Conservation (phyloP, 1,284 basidiomycete species). For the Ustilago curta region DNA sequence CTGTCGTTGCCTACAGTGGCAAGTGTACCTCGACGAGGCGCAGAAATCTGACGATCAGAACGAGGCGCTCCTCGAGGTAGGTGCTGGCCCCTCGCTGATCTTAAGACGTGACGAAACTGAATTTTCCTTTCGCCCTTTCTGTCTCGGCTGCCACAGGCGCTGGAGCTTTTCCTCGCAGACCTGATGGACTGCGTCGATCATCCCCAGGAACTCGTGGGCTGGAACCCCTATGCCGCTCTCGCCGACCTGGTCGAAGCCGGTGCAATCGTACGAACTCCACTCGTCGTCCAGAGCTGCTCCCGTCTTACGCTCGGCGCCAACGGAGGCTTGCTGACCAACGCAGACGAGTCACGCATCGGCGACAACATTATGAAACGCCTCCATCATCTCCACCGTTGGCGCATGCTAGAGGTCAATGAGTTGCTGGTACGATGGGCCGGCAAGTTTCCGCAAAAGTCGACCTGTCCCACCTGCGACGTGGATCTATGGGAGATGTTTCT, state of each 20-base stretch:
- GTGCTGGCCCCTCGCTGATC: too few relatives aligned
- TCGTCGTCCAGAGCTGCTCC: slow-evolving; percentile 12
- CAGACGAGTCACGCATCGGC: slow-evolving; percentile 18
- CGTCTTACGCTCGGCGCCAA: slow-evolving; percentile 29
- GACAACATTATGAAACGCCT: neutral
- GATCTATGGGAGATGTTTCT: slow-evolving; percentile 37
- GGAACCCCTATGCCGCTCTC: slow-evolving; percentile 27
- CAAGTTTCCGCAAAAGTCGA: slow-evolving; percentile 24
- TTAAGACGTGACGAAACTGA: too few relatives aligned
- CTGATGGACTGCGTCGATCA: slow-evolving; percentile 46
- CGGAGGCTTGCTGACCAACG: neutral
- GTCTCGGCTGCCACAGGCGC: neutral
- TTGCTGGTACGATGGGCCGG: slow-evolving; percentile 11
- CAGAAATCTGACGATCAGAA: neutral
- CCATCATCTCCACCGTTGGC: neutral
- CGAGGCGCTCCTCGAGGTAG: slow-evolving; percentile 1
- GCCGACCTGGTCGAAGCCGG: slow-evolving; percentile 31
- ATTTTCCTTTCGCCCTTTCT: too few relatives aligned
- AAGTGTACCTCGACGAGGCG: neutral
- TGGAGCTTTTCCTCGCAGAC: slow-evolving; percentile 17
- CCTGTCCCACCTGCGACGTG: slow-evolving; percentile 19
- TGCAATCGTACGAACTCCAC: slow-evolving; percentile 13
- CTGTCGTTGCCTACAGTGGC: neutral
- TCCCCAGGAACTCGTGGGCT: slow-evolving; percentile 21
- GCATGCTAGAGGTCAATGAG: slow-evolving; percentile 14